Conservation (phyloP, 2,329 filamentous ascomycete genomes). For the Penicillium sp. region DNA sequence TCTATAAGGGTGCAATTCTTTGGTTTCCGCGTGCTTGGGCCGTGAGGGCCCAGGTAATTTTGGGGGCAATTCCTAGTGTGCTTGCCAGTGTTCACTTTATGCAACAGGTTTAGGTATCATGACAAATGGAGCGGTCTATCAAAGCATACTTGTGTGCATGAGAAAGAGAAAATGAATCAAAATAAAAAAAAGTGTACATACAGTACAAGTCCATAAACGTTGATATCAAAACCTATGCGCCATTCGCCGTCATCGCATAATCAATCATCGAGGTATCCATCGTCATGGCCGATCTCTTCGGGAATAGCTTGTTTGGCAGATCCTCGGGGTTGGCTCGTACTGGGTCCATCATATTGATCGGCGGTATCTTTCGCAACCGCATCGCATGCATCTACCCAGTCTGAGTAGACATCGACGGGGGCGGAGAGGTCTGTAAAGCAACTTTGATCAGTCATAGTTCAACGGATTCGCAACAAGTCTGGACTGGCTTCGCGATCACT, state of each 20-base stretch:
- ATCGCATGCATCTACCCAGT: conserved; percentile 96
- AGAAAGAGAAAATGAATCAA: background rate
- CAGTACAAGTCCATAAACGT: conserved; percentile 12
- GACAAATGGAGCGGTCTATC: background rate
- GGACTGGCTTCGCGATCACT: conserved; percentile 30
- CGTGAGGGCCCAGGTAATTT: background rate
- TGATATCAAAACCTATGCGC: conserved; percentile 21
- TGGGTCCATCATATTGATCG: conserved; percentile 34
- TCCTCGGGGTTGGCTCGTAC: conserved; percentile 12
- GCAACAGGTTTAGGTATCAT: background rate
- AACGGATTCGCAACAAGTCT: background rate
- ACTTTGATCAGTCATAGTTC: background rate
- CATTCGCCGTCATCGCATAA: conserved; percentile 19
- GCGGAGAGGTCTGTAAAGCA: conserved; percentile 73
- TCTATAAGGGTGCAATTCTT: conserved; percentile 55
- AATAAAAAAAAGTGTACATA: conserved; percentile 7
- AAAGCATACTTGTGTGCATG: background rate
- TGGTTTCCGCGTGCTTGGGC: background rate
- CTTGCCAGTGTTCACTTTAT: background rate
- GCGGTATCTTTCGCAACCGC: conserved; percentile 66
- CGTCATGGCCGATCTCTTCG: conserved; percentile 17
- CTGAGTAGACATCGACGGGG: conserved; percentile 92
- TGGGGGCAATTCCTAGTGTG: conserved; percentile 1
- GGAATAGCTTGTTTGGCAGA: conserved; percentile 22
- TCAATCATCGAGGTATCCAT: conserved; percentile 34